phyloP scores from a whole-genome alignment of 176 grass and related monocot species.

The Eragrostis curvula region DNA sequence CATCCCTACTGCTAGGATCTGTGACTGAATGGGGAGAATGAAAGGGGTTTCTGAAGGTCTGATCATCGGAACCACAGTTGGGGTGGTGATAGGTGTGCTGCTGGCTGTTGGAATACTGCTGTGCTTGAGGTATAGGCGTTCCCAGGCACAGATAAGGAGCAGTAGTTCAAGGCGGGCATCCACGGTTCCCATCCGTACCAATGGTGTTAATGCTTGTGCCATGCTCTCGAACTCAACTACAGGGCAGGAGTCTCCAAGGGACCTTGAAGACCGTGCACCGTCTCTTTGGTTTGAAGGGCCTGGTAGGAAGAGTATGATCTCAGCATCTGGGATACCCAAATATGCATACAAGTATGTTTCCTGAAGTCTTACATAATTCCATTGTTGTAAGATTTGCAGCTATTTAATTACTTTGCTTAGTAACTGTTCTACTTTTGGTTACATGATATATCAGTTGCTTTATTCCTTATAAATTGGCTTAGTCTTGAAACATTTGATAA shows the following conservation, averaged over 20 bases:
- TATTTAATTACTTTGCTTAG: slow-evolving; percentile 28
- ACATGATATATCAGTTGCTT: slow-evolving; percentile 2
- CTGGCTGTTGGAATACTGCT: slow-evolving; percentile 69
- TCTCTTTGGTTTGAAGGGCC: slow-evolving; percentile 65
- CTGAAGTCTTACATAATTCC: slow-evolving; percentile 18
- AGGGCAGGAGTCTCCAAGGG: slow-evolving; percentile 63
- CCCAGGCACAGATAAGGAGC: slow-evolving; percentile 59
- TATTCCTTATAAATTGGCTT: slow-evolving; percentile 22
- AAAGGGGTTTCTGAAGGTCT: slow-evolving; percentile 70
- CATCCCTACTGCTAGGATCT: slow-evolving; percentile 27
- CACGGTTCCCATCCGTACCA: slow-evolving; percentile 59
- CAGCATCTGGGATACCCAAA: slow-evolving; percentile 91
- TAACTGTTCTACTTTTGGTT: slow-evolving; percentile 23
- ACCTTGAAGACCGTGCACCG: slow-evolving; percentile 36
- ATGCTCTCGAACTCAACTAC: slow-evolving; percentile 70
- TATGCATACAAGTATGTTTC: slow-evolving; percentile 88
- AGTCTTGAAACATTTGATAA: slow-evolving; percentile 11
- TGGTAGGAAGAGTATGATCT: slow-evolving; percentile 63
- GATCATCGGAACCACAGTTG: slow-evolving; percentile 73
- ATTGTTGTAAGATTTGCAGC: not conserved
- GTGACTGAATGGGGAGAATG: slow-evolving; percentile 28
- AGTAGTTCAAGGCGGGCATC: slow-evolving; percentile 84
- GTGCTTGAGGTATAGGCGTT: slow-evolving; percentile 70
- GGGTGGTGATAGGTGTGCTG: slow-evolving; percentile 77
- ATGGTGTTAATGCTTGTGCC: slow-evolving; percentile 55